Evolutionary conservation across 2,329 filamentous ascomycete genomes (phyloP).

Genomic region (Penicillium sp.): DNA sequence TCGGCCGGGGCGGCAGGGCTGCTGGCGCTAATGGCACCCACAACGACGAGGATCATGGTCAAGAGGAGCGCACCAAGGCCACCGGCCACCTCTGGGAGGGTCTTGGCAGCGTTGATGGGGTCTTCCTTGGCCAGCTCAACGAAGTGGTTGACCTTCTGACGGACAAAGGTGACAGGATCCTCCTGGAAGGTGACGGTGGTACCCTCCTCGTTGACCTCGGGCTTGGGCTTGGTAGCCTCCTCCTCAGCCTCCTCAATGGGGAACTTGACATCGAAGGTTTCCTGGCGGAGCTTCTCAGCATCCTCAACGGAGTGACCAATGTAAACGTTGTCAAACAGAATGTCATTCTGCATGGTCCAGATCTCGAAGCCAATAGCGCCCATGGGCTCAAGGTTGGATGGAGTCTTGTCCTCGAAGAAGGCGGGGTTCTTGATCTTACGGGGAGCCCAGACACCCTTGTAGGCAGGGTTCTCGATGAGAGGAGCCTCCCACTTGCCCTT

Average conservation of each 20-base stretch:
- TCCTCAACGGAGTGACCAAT: constrained; percentile 96
- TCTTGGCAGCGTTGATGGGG: constrained; percentile 79
- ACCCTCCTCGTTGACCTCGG: constrained; percentile 61
- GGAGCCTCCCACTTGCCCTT: constrained; percentile 98
- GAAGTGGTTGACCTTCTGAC: constrained; percentile 93
- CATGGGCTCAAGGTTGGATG: constrained; percentile 96
- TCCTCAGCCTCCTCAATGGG: constrained; percentile 77
- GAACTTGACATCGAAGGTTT: constrained; percentile 89
- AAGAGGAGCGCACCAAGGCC: constrained; percentile 70
- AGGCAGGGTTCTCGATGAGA: constrained; percentile 92
- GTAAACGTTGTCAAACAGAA: constrained; percentile 99
- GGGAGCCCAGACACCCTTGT: constrained; percentile 95
- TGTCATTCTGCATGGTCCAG: constrained; percentile 99
- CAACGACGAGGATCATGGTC: constrained; percentile 68
- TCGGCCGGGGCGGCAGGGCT: constrained; percentile 63
- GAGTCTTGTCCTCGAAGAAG: constrained; percentile 96
- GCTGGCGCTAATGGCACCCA: constrained; percentile 64
- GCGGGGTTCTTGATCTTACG: constrained; percentile 95
- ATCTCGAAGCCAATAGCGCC: constrained; percentile 93
- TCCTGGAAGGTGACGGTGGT: constrained; percentile 82
- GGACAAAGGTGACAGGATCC: constrained; percentile 82
- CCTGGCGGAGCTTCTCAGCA: constrained; percentile 80
- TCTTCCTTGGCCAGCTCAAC: constrained; percentile 77
- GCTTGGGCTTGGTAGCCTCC: constrained; percentile 77
- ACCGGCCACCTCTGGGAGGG: constrained; percentile 87